These are phyloP conservation scores for Ceratobasidium sp. DNA, from an alignment of 1,284 basidiomycete species.

Conservation along the genomic window DNA sequence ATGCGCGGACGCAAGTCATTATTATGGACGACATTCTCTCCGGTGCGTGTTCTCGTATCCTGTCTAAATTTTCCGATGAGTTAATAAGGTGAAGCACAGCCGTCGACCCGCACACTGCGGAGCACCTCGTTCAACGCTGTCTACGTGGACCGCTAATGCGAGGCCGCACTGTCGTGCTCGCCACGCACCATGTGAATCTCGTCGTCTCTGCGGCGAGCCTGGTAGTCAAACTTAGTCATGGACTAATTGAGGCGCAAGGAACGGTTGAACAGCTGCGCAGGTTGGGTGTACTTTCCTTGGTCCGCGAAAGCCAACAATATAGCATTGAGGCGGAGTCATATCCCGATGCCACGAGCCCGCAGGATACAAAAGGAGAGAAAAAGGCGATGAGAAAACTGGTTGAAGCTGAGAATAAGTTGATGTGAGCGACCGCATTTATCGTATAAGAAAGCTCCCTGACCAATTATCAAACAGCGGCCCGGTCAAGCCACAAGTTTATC, in stretches of 20 bases:
- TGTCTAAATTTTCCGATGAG: background rate
- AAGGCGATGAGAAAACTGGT: conserved; percentile 43
- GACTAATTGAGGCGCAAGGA: conserved; percentile 29
- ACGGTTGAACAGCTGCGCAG: conserved; percentile 21
- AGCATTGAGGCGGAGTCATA: too few relatives aligned
- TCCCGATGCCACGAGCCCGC: too few relatives aligned
- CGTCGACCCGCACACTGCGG: conserved; percentile 77
- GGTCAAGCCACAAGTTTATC: conserved; percentile 37
- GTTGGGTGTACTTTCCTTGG: conserved; percentile 7
- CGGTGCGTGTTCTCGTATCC: background rate
- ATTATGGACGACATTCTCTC: conserved; percentile 50
- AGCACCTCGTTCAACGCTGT: conserved; percentile 74
- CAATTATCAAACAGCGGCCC: too few relatives aligned
- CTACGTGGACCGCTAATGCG: conserved; percentile 73
- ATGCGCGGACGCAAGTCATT: conserved; percentile 52
- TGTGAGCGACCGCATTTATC: conserved; percentile 38
- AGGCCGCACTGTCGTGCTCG: conserved; percentile 77
- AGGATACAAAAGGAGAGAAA: too few relatives aligned
- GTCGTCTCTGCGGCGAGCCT: conserved; percentile 73
- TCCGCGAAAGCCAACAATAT: too few relatives aligned
- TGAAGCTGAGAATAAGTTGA: conserved; percentile 37
- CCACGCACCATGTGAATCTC: conserved; percentile 83
- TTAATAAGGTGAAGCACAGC: too few relatives aligned
- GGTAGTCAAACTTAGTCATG: conserved; percentile 38
- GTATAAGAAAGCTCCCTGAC: too few relatives aligned